Evolutionary conservation across 1,284 basidiomycete species (phyloP), one percentile per base, ranked within the genome.

Genomic region (Trichosporon coremiiforme): DNA sequence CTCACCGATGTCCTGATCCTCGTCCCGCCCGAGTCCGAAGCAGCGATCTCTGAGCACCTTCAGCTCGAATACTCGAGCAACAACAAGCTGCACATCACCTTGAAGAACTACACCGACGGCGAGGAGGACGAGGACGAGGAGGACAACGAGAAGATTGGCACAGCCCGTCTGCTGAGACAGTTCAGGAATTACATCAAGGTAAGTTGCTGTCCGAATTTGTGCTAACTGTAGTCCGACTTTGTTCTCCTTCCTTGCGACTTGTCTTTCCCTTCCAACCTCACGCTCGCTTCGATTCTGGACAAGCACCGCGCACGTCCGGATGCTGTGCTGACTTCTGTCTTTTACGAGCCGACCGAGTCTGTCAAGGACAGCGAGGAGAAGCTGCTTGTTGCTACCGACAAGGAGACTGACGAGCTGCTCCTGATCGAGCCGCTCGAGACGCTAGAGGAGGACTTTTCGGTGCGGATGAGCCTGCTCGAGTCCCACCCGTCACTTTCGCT

Each of bases 191-290:
- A 73, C 62, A 79, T 84, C 70, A 80, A 78, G 71, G 83, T 82
- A 15, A 57, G 77, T 0, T 2, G 5, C 8, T n/a, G 1, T 3
- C 29, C 7, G 1, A 8, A 10, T 1, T 1, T 15, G 4, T 3
- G n/a, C 67, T 64, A 4, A 66, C 31, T 2, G 13, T 33, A 86
- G 85, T 80, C 89, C 76, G 95, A 97, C 82, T 94, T 97, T 81
- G 87, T 97, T 53, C 82, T 98, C n/a, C 86, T 96, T 0, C 91
- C 95, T 1, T 96, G 94, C 81, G 95, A 98, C 82, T 91, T 97
- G 68, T 87, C 94, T 20, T 90, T 94, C 10, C 90, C 93, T 0
- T 85, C 89, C 0, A 84, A 87, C 0, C 86, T 96, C 31, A 86
- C 91, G 6, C 87, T 98, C 22, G 87, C 87, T 35, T 85, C 84